Base-by-base conservation (phyloP, 257 asterid genomes). In the Ilex aquifolium region DNA sequence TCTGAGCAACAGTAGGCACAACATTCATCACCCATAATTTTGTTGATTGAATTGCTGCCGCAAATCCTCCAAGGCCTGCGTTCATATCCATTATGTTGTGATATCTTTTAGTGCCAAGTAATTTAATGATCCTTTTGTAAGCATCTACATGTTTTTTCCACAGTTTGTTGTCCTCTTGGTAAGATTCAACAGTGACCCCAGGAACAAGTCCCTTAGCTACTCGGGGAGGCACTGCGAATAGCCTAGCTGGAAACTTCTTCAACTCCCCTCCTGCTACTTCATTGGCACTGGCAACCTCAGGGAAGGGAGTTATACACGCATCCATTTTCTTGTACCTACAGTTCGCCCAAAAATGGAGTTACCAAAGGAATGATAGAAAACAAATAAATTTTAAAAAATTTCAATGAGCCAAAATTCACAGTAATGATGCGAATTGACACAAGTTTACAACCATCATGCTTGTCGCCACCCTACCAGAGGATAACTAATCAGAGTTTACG, bases 21-120 rank as follows among this genome's bases (percentile, higher is more conserved):
- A 80, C 86, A 55, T 77, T 77, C 86, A 80, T 80, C 52, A 74
- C 83, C 83, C 86, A 80, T 40, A 77, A 32, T 57, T 65, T 75
- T 11, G 79, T 60, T 4, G 81, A 69, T 29, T 77, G 78, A 46
- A 80, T 53, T 2, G 69, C 79, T 29, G 86, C 86, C 16, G 86
- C 83, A 59, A 80, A 80, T 65, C 86, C 68, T 39, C 86, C 86
- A 13, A 74, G 56, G 44, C 76, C 81, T 42, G 86, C 80, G 72
- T 80, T 80, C 86, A 80, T 80, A 59, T 80, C 86, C 81, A 80
- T 64, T 31, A 80, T 59, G 48, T 80, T 80, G 54, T 75, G 76
- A 16, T 79, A 79, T 44, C 83, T 72, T 44, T 73, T 72, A 12
- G 60, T 60, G 29, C 62, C 71, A 10, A 78, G 75, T 56, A 78